A percentile compares a stretch with the other conserved stretches of the same genome.
Evolutionary conservation across 495 filamentous ascomycete genomes (phyloP).

Genomic region (Glarea lozoyensis): DNA sequence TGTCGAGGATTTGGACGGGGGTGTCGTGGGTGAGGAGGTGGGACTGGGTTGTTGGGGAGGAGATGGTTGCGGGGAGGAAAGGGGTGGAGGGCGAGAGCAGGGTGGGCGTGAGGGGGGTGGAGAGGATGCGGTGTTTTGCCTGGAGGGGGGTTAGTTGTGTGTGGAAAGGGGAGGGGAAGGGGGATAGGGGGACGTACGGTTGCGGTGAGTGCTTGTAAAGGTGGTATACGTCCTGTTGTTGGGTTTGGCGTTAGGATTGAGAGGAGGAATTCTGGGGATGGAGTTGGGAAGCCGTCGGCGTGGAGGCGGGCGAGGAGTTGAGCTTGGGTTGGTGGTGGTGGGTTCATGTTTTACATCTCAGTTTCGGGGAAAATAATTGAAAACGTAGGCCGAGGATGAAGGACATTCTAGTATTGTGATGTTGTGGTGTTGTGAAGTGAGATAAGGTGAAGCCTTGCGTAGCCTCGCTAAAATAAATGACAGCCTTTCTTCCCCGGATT

Average conservation of each 20-base stretch:
- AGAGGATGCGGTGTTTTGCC: constrained; percentile 24
- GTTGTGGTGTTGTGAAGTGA: background rate
- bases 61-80: constrained; percentile 77
- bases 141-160: constrained; percentile 23
- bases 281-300: background rate
- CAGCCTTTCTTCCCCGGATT: background rate
- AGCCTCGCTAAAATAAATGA: background rate
- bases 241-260: constrained; percentile 7
- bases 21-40: constrained; percentile 30
- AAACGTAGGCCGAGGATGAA: no score
- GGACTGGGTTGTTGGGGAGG: constrained; percentile 67
- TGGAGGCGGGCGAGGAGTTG: no score
- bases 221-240: no score
- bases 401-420: no score
- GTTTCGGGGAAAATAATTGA: no score
- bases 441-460: background rate
- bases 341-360: no score
- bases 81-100: constrained; percentile 61
- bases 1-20: constrained; percentile 70
- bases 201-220: constrained; percentile 2
- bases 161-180: constrained; percentile 22
- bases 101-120: constrained; percentile 31
- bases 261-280: background rate
- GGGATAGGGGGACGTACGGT: constrained; percentile 20
- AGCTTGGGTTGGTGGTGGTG: no score